Conservation (phyloP, 2,329 filamentous ascomycete genomes). For the Colletotrichum falcatum region DNA sequence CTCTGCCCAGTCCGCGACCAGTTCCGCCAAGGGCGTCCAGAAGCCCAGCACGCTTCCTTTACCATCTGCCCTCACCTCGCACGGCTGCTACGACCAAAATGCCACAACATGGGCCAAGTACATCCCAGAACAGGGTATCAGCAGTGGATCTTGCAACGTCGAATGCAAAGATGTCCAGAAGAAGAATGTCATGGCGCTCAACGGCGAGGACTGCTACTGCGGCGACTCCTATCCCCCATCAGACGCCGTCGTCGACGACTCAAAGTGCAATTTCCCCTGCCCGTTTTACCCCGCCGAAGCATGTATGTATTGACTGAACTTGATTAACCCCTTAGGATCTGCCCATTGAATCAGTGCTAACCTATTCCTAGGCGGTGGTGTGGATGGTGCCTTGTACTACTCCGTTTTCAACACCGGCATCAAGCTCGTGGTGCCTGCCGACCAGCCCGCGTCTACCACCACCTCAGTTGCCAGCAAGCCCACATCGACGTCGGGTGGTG, state of each 20-base stretch:
- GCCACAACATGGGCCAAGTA: conserved; percentile 53
- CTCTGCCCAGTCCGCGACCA: conserved; percentile 26
- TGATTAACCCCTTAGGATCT: not conserved
- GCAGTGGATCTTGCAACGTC: conserved; percentile 57
- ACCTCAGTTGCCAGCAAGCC: conserved; percentile 42
- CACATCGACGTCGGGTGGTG: conserved; percentile 37
- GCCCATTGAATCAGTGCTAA: conserved; percentile 16
- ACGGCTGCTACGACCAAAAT: conserved; percentile 63
- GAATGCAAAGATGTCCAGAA: conserved; percentile 45
- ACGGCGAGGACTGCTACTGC: conserved; percentile 77
- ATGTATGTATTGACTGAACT: conserved; percentile 65
- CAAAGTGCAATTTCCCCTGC: conserved; percentile 74
- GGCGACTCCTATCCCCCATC: conserved; percentile 75
- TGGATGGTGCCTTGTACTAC: conserved; percentile 48
- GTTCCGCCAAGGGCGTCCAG: conserved; percentile 45
- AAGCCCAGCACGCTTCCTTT: conserved; percentile 53
- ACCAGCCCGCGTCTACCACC: conserved; percentile 47
- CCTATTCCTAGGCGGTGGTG: conserved; percentile 50
- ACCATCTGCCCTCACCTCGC: conserved; percentile 54
- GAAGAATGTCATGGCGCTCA: conserved; percentile 71
- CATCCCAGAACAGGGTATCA: conserved; percentile 43
- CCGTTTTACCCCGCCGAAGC: conserved; percentile 70
- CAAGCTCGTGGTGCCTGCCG: conserved; percentile 53
- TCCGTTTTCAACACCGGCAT: conserved; percentile 65
- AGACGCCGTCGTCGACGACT: conserved; percentile 64